These are phyloP conservation scores for Fomitopsis schrenkii DNA, from an alignment of 1,284 basidiomycete species.

Conservation along the genomic window DNA sequence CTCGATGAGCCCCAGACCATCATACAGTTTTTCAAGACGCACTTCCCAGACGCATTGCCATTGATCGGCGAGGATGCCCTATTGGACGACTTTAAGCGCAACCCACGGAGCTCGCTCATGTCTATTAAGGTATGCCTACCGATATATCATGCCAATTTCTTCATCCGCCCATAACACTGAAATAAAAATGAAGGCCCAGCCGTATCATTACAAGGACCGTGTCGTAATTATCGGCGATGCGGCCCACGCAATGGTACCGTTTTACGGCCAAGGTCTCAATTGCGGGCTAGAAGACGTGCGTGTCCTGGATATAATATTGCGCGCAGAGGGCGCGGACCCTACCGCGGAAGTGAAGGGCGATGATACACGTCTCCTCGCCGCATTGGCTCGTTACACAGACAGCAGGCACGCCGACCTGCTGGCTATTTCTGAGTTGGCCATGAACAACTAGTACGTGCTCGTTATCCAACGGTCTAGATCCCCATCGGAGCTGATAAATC, in stretches of 20 bases:
- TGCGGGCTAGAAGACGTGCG: slow-evolving; percentile 97
- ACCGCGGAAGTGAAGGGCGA: slow-evolving; percentile 28
- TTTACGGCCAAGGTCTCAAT: slow-evolving; percentile 98
- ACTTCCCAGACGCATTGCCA: slow-evolving; percentile 86
- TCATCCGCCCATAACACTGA: slow-evolving; percentile 2
- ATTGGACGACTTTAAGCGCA: slow-evolving; percentile 72
- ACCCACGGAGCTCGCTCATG: slow-evolving; percentile 87
- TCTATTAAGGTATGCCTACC: slow-evolving; percentile 74
- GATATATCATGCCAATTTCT: slow-evolving; percentile 3
- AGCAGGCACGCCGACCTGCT: slow-evolving; percentile 84
- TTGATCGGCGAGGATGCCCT: slow-evolving; percentile 81
- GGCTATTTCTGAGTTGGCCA: slow-evolving; percentile 88
- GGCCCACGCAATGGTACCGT: slow-evolving; percentile 96
- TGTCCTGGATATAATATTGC: slow-evolving; percentile 76
- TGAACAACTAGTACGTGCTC: slow-evolving; percentile 86
- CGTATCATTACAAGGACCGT: slow-evolving; percentile 89
- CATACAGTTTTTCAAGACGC: slow-evolving; percentile 72
- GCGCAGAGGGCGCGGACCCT: slow-evolving; percentile 58
- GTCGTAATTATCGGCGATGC: slow-evolving; percentile 91
- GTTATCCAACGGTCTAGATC: neutral
- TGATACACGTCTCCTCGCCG: slow-evolving; percentile 58
- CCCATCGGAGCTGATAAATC: neutral
- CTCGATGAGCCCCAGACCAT: slow-evolving; percentile 59
- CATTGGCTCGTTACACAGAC: slow-evolving; percentile 75
- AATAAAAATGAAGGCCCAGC: slow-evolving; percentile 54